These are phyloP conservation scores for Pulveroboletus sp. DNA, from an alignment of 768 basidiomycete genomes.

Conservation along the genomic window DNA sequence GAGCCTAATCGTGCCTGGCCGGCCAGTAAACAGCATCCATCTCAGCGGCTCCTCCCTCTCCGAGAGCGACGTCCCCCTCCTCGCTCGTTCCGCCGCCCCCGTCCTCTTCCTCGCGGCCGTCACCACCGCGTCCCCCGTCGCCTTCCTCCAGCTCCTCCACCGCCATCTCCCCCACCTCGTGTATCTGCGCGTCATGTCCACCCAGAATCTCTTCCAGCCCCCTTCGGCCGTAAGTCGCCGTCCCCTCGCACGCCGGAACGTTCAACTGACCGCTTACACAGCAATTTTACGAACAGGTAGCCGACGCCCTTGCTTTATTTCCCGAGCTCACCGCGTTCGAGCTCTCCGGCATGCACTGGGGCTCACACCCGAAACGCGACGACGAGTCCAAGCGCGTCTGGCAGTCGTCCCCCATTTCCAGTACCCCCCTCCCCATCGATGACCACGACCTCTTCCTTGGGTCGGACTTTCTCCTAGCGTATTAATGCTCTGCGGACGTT, in stretches of 20 bases:
- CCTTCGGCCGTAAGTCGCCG: conserved; percentile 42
- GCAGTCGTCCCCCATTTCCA: conserved; percentile 48
- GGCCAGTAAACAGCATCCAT: conserved; percentile 61
- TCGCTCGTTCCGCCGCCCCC: conserved; percentile 47
- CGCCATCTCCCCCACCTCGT: conserved; percentile 55
- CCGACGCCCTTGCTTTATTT: conserved; percentile 53
- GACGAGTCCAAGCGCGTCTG: conserved; percentile 45
- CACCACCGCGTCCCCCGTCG: conserved; percentile 53
- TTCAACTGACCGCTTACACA: conserved; percentile 26
- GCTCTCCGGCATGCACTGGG: conserved; percentile 74
- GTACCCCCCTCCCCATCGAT: conserved; percentile 27
- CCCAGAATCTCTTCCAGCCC: conserved; percentile 45
- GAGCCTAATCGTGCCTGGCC: conserved; percentile 54
- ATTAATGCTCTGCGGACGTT: conserved; percentile 24
- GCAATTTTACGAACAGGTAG: conserved; percentile 62
- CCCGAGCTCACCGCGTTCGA: conserved; percentile 64
- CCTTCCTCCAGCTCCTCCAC: conserved; percentile 55
- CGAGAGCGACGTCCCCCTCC: conserved; percentile 49
- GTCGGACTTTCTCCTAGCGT: conserved; percentile 29
- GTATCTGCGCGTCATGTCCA: conserved; percentile 64
- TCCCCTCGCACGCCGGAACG: background rate
- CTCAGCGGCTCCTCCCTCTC: conserved; percentile 58
- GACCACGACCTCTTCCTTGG: conserved; percentile 32
- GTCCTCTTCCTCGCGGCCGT: conserved; percentile 57
- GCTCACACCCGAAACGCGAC: conserved; percentile 45